Evolutionary conservation across 805 yeast genomes (phyloP).

Genomic region (Yamadazyma sp.): DNA sequence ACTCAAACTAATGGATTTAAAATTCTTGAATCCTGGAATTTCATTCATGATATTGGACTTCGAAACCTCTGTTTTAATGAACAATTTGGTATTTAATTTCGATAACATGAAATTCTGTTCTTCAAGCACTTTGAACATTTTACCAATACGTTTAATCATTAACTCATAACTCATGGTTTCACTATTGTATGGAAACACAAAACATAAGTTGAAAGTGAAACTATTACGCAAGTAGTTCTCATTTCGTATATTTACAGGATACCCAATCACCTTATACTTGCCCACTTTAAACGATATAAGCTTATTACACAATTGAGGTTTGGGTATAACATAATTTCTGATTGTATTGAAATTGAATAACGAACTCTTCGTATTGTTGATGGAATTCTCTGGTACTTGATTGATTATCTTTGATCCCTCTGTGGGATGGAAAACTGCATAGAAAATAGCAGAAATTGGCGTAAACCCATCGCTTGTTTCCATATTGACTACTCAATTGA

Average conservation of each 20-base stretch:
- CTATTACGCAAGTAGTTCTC: constrained; percentile 82
- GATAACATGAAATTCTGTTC: constrained; percentile 83
- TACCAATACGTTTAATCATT: constrained; percentile 78
- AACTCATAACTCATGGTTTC: constrained; percentile 86
- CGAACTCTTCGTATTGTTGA: constrained; percentile 27
- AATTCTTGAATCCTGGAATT: constrained; percentile 33
- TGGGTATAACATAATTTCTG: constrained; percentile 90
- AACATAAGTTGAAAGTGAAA: constrained; percentile 89
- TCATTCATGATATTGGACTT: constrained; percentile 12
- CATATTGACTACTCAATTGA: too few species aligned
- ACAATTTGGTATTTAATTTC: constrained; percentile 38
- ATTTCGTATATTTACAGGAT: constrained; percentile 80
- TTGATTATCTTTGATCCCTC: constrained; percentile 91
- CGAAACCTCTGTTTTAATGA: constrained; percentile 28
- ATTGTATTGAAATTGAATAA: constrained; percentile 78
- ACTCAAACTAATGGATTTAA: constrained; percentile 32
- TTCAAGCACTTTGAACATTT: constrained; percentile 85
- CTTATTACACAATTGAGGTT: constrained; percentile 83
- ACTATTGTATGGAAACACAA: constrained; percentile 80
- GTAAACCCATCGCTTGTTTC: constrained; percentile 59
- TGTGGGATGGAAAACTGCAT: constrained; percentile 90
- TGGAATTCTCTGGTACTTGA: constrained; percentile 82
- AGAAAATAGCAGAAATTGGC: constrained; percentile 86
- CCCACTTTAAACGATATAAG: constrained; percentile 71
- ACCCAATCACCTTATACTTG: constrained; percentile 73